Base-by-base conservation (phyloP, 2,329 filamentous ascomycete genomes). In the Amylocarpus encephaloides region DNA sequence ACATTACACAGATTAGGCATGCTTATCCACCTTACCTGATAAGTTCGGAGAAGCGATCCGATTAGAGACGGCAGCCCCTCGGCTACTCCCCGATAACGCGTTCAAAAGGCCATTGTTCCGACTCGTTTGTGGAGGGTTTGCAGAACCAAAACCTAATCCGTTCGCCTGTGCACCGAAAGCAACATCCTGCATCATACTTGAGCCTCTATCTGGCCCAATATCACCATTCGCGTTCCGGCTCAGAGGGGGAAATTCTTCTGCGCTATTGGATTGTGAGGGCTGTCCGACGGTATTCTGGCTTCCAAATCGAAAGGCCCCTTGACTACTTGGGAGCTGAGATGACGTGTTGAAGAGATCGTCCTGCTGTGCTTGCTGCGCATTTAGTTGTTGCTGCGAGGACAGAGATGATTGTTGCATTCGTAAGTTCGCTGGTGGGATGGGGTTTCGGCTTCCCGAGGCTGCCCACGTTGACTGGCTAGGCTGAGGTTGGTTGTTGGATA, bases 171-270 rank as follows among this genome's bases (percentile, higher is more conserved):
- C 67, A 36, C 73, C 73, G 52, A 83, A 82, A 30, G 73, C 74
- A 51, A 82, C 78, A 41, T 72, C 75, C 19, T 75, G 74, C 70
- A 81, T 75, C 48, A 81, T 55, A 55, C 66, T 76, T 19, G 71
- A 67, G 22, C 68, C 68, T 33, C 78, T 75, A 52, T 82, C 79
- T 53, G 78, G 76, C 7, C 73, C 74, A 46, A 82, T 75, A 29
- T 83, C 79, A 18, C 78, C 77, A 55, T 77, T 79, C 32, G 70
- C 71, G 39, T 75, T 75, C 53, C 78, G 70, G 57, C 77, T 82
- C 49, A 84, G 64, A 15, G 81, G 80, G 5, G 80, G 80, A 49
- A 84, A 84, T 15, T 83, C 81, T 44, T 84, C 81, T 39, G 73
- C 72, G 47, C 65, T 74, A 32, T 53, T 62, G 5, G 73, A 65